Percentiles rank a stretch among this genome's conserved stretches.
Conservation (phyloP, 768 basidiomycete species). For the Boletus eberwhitei region DNA sequence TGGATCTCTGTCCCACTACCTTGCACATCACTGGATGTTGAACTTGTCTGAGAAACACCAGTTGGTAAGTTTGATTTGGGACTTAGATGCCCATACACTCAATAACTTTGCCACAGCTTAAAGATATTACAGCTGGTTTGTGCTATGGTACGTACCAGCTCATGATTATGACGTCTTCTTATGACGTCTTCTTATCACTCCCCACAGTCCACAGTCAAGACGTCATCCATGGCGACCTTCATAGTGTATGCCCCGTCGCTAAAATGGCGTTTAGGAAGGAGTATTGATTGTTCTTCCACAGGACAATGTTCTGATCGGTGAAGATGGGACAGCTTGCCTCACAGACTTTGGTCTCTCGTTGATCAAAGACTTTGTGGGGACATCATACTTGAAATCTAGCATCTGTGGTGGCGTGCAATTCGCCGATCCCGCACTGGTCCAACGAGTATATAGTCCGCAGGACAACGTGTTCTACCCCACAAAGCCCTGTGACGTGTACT, state of each 20-base stretch:
- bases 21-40: background rate
- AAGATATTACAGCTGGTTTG: constrained; percentile 22
- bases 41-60: background rate
- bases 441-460: background rate
- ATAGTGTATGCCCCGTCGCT: constrained; percentile 27
- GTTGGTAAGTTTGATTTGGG: constrained; percentile 9
- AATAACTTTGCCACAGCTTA: constrained; percentile 10
- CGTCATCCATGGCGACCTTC: constrained; percentile 36
- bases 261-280: background rate
- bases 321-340: constrained; percentile 38
- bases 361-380: constrained; percentile 24
- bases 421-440: constrained; percentile 39
- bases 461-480: constrained; percentile 11
- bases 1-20: constrained; percentile 24
- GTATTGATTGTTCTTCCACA: background rate
- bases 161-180: background rate
- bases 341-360: constrained; percentile 46
- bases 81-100: background rate
- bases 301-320: constrained; percentile 44
- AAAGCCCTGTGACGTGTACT: constrained; percentile 26
- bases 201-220: constrained; percentile 19
- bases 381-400: constrained; percentile 32
- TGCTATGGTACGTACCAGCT: constrained; percentile 17
- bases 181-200: background rate
- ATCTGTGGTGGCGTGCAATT: constrained; percentile 41